These are phyloP conservation scores for Nakaseomyces uthaithaninus DNA, from an alignment of 1,139 yeast genomes.

Conservation along the genomic window DNA sequence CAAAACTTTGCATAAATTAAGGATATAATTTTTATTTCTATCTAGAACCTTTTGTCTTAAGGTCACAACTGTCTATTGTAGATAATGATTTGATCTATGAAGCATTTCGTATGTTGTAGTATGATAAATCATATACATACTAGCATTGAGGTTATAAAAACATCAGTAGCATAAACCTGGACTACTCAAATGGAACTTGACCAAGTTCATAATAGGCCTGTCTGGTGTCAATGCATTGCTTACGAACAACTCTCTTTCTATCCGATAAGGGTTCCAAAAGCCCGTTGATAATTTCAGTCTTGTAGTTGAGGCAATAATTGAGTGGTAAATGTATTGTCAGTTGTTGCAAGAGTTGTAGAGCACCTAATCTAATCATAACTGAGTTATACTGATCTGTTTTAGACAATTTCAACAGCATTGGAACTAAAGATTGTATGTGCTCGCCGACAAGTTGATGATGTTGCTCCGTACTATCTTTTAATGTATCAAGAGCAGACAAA, in stretches of 20 bases:
- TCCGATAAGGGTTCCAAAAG: conserved; percentile 60
- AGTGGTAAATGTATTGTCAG: conserved; percentile 37
- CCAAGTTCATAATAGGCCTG: conserved; percentile 59
- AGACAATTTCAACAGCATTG: conserved; percentile 42
- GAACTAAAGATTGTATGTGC: conserved; percentile 51
- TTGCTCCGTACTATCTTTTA: conserved; percentile 47
- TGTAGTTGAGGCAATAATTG: conserved; percentile 46
- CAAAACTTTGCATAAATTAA: too few species aligned
- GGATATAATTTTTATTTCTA: too few species aligned
- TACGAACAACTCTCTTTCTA: conserved; percentile 63
- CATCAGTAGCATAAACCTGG: too few species aligned
- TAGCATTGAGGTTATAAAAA: too few species aligned
- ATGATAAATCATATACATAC: too few species aligned
- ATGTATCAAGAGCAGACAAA: conserved; percentile 50
- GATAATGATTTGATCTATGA: too few species aligned
- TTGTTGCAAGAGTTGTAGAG: conserved; percentile 49
- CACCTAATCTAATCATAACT: conserved; percentile 45
- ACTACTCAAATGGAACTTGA: conserved; percentile 27
- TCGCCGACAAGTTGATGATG: conserved; percentile 43
- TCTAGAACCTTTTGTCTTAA: too few species aligned
- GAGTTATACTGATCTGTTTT: conserved; percentile 27
- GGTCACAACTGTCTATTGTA: too few species aligned
- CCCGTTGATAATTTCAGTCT: conserved; percentile 41
- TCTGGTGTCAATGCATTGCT: conserved; percentile 67
- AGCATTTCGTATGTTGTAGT: too few species aligned